Conservation (phyloP, 768 basidiomycete species). For the Auricularia sp. region DNA sequence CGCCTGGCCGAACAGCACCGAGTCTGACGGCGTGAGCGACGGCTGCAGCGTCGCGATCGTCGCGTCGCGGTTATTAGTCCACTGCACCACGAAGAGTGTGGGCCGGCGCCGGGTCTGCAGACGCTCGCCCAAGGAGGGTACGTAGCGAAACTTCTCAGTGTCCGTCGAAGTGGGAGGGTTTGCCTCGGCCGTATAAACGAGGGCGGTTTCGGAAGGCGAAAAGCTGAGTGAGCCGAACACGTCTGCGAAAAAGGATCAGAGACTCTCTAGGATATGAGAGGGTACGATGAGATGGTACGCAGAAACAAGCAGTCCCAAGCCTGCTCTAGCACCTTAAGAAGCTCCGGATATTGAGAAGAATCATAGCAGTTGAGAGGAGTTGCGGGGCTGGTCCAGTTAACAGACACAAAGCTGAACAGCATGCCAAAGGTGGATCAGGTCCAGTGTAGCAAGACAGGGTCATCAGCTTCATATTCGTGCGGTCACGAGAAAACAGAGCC, state of each 20-base stretch:
- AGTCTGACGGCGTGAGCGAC: background rate
- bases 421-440: no score
- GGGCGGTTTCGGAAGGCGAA: conserved; percentile 37
- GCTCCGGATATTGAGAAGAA: no score
- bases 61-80: conserved; percentile 20
- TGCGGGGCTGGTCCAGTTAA: no score
- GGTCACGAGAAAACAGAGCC: no score
- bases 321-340: no score
- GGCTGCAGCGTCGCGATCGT: conserved; percentile 5
- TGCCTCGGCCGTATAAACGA: conserved; percentile 54
- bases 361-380: no score
- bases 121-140: conserved; percentile 55
- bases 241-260: conserved; percentile 26
- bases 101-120: conserved; percentile 44
- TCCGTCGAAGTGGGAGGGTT: conserved; percentile 23
- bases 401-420: no score
- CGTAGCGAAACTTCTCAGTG: conserved; percentile 40
- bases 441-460: no score
- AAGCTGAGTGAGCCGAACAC: conserved; percentile 42
- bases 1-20: conserved; percentile 41
- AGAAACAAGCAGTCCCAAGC: no score
- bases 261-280: no score
- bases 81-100: conserved; percentile 42
- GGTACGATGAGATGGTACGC: no score
- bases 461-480: no score